Evolutionary conservation across 2,329 filamentous ascomycete genomes (phyloP).

Genomic region (Venturia effusa): DNA sequence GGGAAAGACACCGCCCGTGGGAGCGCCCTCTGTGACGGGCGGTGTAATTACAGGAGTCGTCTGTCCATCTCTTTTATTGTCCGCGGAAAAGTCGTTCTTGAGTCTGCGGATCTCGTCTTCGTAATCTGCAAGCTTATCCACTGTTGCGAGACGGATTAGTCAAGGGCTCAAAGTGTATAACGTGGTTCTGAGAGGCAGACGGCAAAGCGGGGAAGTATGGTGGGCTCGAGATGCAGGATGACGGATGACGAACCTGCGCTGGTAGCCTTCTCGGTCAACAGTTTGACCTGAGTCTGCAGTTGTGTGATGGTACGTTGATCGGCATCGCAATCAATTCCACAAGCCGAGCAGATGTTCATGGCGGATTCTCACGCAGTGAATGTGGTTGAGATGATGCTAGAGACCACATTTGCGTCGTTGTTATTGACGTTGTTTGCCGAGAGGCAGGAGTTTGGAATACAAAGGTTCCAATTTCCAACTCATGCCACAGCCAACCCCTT

Average conservation of each 20-base stretch:
- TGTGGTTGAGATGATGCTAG: slow-evolving; percentile 1
- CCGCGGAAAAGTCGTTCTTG: slow-evolving; percentile 27
- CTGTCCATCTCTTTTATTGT: slow-evolving; percentile 21
- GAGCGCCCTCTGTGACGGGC: slow-evolving; percentile 17
- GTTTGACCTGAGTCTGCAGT: slow-evolving; percentile 58
- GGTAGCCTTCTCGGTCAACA: slow-evolving; percentile 60
- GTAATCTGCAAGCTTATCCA: slow-evolving; percentile 58
- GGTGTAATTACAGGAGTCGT: slow-evolving; percentile 18
- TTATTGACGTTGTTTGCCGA: background rate
- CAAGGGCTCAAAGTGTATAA: slow-evolving; percentile 7
- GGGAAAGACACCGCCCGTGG: slow-evolving; percentile 16
- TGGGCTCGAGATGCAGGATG: background rate
- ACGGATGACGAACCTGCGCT: slow-evolving; percentile 42
- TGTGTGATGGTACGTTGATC: slow-evolving; percentile 51
- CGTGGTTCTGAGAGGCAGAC: background rate
- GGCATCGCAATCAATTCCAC: background rate
- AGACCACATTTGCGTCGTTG: background rate
- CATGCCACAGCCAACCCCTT: background rate
- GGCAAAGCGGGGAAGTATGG: slow-evolving; percentile 5
- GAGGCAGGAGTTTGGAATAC: background rate
- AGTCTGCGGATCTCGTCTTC: slow-evolving; percentile 63
- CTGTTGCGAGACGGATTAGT: slow-evolving; percentile 22
- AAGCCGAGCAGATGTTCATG: background rate
- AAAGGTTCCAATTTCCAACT: background rate
- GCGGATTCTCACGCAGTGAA: background rate